Evolutionary conservation across 441 rosid species (phyloP), one percentile per base, ranked within the genome.

Genomic region (Erodium chrysanthum): DNA sequence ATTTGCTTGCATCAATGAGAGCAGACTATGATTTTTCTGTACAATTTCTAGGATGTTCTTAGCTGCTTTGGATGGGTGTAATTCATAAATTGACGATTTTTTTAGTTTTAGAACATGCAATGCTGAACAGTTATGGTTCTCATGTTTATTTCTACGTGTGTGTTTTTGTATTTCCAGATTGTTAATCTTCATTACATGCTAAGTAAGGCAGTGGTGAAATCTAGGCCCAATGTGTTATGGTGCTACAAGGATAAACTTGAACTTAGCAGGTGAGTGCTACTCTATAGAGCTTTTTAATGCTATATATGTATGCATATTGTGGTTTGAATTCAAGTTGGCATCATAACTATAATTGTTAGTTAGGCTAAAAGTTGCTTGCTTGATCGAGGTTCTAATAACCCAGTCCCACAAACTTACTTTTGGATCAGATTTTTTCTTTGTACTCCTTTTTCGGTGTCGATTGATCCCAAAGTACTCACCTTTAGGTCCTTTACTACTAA

Each of bases 201-300:
- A 67, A 85, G 89, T 68, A 90, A 92, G 77, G 82, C 97, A 20
- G 83, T 80, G 75, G 79, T 79, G 25, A 88, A 90, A 70, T 76
- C 93, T 0, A 84, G 84, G 74, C 89, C 97, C 27, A 79, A 79
- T 62, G 93, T 91, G 71, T 74, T 95, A 66, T 95, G 97, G 97
- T 91, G 97, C 86, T 90, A 90, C 82, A 92, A 82, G 82, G 91
- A 92, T 65, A 87, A 91, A 73, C 93, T 95, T 60, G 98, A 95
- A 72, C 84, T 92, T 73, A 92, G 99, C 98, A 91, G 99, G 99
- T 94, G 54, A 25, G 35, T 60, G 15, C 42, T 10, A 0, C 18
- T 60, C 1, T 31, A 23, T 25, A n/a, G 65, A 42, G 22, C 21
- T n/a, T 17, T n/a, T 25, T 65, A 12, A 20, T 29, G 8, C 35